Evolutionary conservation across 164 flowering plant species (phyloP).

Genomic region (Vitis vinifera): ASM3070453v1 NC_081808.1:166501-167000

Average conservation of each 20-base stretch:
- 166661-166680: slow-evolving; percentile 8
- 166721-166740: slow-evolving; percentile 22
- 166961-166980: too few relatives aligned
- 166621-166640: slow-evolving; percentile 21
- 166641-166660: slow-evolving; percentile 24
- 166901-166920: too few relatives aligned
- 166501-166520: slow-evolving; percentile 10
- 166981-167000: too few relatives aligned
- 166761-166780: neutral
- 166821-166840: too few relatives aligned
- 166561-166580: slow-evolving; percentile 13
- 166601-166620: slow-evolving; percentile 3
- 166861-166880: too few relatives aligned
- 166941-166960: too few relatives aligned
- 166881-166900: too few relatives aligned
- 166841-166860: too few relatives aligned
- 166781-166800: neutral
- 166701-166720: slow-evolving; percentile 6
- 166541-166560: slow-evolving; percentile 17
- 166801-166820: neutral
- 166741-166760: slow-evolving; percentile 7
- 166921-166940: too few relatives aligned
- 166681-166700: slow-evolving; percentile 21
- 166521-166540: neutral
- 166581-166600: slow-evolving; percentile 14